Evolutionary conservation across 495 filamentous ascomycete genomes (phyloP), one percentile per base, ranked within the genome.

Genomic region (Penicilliopsis zonata): DNA sequence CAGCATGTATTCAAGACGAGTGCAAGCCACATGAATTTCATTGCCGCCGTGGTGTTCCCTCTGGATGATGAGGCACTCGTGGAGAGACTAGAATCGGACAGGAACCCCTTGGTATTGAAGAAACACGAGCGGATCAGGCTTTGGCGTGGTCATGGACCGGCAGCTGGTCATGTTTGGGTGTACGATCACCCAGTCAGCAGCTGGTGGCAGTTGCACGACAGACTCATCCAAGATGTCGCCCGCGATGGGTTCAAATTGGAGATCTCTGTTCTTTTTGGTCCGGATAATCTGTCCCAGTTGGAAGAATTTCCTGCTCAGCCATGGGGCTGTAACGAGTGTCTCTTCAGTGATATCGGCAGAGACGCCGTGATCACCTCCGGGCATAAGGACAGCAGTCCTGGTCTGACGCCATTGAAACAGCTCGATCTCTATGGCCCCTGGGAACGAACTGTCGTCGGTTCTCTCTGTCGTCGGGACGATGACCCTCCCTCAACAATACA

Each of bases 81-180:
- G 22, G 22, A 24, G 22, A 24, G n/a, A n/a, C 22, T 24, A 24
- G 22, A n/a, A 24, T 7, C 7, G 7, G 22, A 24, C 22, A n/a
- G n/a, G 7, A n/a, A 7, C 22, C 7, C 6, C 22, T 7, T 24
- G 22, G n/a, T 24, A 6, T n/a, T 24, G 22, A 24, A 6, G 22
- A 24, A 24, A n/a, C 7, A 24, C 22, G 7, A 24, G 22, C 22
- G 22, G n/a, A n/a, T 24, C 22, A 24, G n/a, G n/a, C 22, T 24
- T n/a, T 24, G 22, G 22, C 22, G 22, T 6, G 22, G 22, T n/a
- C 22, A 24, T n/a, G 22, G 22, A n/a, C 22, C n/a, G n/a, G n/a
- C n/a, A n/a, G 22, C 22, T n/a, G 22, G n/a, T 24, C n/a, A 24
- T 24, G n/a, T 24, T n/a, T 24, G 22, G 22, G 22, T 24, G 22